Conservation (phyloP, 148 eudicot genomes). For the Talinum fruticosum region DNA sequence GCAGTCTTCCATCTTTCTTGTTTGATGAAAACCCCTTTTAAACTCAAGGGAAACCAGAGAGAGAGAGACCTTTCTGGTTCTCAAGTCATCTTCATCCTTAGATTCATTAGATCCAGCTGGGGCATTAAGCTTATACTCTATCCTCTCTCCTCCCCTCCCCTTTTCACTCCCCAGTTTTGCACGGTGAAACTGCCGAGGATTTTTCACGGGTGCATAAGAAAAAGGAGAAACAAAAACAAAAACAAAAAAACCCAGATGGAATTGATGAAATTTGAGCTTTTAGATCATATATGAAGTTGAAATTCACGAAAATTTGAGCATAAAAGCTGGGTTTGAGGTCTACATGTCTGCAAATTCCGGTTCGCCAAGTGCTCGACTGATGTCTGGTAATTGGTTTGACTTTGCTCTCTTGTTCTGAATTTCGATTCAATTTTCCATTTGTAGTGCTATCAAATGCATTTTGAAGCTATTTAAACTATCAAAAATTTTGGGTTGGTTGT, state of each 20-base stretch:
- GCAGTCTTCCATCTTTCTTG: neutral
- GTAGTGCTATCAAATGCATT: neutral
- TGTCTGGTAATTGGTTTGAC: slow-evolving; percentile 47
- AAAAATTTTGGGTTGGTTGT: neutral
- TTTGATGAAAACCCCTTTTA: slow-evolving; percentile 16
- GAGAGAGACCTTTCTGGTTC: slow-evolving; percentile 9
- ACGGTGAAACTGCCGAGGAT: neutral
- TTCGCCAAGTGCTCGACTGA: slow-evolving; percentile 25
- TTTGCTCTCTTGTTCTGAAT: neutral
- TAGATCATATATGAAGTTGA: neutral
- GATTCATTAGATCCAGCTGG: slow-evolving; percentile 29
- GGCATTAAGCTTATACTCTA: slow-evolving; percentile 13
- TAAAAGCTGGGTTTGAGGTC: neutral
- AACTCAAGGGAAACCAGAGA: slow-evolving; percentile 17
- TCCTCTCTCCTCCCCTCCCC: neutral
- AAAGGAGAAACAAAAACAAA: no score
- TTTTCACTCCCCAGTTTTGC: neutral
- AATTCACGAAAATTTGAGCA: slow-evolving; percentile 2
- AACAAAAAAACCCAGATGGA: neutral
- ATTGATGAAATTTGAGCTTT: slow-evolving; percentile 11
- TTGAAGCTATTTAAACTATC: neutral
- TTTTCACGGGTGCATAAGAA: no score
- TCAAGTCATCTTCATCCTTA: slow-evolving; percentile 20
- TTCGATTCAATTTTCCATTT: neutral
- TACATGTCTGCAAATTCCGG: slow-evolving; percentile 13